A percentile compares a stretch with the other conserved stretches of the same genome.
Evolutionary conservation across 768 basidiomycete species (phyloP).

Genomic region (Leccinellum rugosiceps): DNA sequence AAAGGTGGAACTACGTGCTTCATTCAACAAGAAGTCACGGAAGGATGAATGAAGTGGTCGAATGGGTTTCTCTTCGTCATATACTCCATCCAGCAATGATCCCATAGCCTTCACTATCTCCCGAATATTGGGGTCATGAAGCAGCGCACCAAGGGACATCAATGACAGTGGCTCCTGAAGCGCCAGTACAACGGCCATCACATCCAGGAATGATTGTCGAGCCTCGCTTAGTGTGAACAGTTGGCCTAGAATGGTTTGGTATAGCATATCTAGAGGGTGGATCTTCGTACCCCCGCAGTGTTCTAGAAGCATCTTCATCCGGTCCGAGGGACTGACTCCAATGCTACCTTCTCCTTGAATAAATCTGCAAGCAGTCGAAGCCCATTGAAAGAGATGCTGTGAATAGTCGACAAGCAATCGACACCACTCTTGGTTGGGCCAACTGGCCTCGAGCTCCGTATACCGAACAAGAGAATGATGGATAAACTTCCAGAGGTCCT

Average conservation of each 20-base stretch:
- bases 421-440: too few species aligned
- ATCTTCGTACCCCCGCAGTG: too few species aligned
- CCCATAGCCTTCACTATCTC: too few species aligned
- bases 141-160: neutral
- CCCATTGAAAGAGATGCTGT: neutral
- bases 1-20: neutral
- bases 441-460: too few species aligned
- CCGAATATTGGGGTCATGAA: neutral
- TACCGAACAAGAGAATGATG: too few species aligned
- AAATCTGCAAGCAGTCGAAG: neutral
- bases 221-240: neutral
- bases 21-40: neutral
- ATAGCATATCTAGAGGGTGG: neutral
- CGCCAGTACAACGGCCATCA: neutral
- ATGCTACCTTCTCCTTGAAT: neutral
- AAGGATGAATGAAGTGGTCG: neutral
- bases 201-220: neutral
- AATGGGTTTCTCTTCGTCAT: neutral
- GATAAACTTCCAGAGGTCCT: too few species aligned
- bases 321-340: fast-evolving
- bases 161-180: neutral
- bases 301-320: neutral
- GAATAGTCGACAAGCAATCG: too few species aligned
- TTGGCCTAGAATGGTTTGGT: neutral
- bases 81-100: neutral